Percentiles rank a stretch among this genome's conserved stretches.
Evolutionary conservation across 2,329 filamentous ascomycete genomes (phyloP).

Genomic region (Pseudogymnoascus sp.): DNA sequence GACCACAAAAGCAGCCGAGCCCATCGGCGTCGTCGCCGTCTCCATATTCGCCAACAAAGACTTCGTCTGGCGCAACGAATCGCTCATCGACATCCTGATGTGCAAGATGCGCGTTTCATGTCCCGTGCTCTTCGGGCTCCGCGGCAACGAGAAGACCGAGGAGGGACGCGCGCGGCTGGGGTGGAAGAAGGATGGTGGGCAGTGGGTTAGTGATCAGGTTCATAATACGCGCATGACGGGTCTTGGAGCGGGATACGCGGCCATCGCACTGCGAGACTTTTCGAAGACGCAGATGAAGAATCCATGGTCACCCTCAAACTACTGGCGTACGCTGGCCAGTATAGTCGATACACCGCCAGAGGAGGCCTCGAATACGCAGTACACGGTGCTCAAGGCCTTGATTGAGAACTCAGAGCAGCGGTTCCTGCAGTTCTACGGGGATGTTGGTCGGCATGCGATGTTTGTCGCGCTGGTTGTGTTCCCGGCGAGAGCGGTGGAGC

Average conservation of each 20-base stretch:
- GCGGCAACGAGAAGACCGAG: constrained; percentile 65
- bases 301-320: constrained; percentile 69
- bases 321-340: constrained; percentile 70
- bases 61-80: constrained; percentile 57
- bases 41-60: constrained; percentile 63
- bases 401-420: constrained; percentile 64
- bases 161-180: constrained; percentile 60
- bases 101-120: constrained; percentile 76
- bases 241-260: constrained; percentile 73
- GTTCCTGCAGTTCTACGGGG: constrained; percentile 75
- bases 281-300: constrained; percentile 57
- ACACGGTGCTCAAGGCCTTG: constrained; percentile 61
- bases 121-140: constrained; percentile 77
- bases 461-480: constrained; percentile 66
- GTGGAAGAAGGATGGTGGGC: constrained; percentile 54
- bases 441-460: constrained; percentile 63
- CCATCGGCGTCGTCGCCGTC: constrained; percentile 68
- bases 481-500: constrained; percentile 44
- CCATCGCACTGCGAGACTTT: constrained; percentile 77
- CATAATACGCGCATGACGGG: constrained; percentile 80
- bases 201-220: constrained; percentile 58
- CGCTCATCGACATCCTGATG: constrained; percentile 75
- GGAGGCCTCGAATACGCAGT: constrained; percentile 65
- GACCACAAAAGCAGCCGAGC: constrained; percentile 60
- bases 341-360: constrained; percentile 66